These are phyloP conservation scores for Lunularia cruciata DNA, from an alignment of 225 moss, liverwort and hornwort species.

Conservation along the genomic window DNA sequence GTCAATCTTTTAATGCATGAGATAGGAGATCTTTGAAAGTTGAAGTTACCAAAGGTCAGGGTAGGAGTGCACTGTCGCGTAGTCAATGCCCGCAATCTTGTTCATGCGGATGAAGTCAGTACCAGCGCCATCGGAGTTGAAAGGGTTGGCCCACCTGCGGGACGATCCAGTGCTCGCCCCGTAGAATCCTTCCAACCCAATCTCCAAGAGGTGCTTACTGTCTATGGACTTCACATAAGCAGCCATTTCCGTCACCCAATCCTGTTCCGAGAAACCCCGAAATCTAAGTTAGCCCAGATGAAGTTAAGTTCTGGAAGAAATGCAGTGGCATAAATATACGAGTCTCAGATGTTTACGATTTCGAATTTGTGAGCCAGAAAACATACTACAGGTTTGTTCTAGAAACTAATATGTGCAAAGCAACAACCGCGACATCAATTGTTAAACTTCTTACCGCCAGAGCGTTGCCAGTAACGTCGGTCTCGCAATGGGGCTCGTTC, in stretches of 20 bases:
- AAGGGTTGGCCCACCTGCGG: slow-evolving; percentile 46
- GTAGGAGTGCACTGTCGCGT: slow-evolving; percentile 65
- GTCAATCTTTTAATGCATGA: too few species aligned
- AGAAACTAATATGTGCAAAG: background rate
- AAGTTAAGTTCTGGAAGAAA: too few species aligned
- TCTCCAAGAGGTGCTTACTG: slow-evolving; percentile 51
- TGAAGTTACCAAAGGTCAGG: slow-evolving; percentile 63
- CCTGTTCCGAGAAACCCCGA: slow-evolving; percentile 24
- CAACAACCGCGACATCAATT: background rate
- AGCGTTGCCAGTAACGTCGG: slow-evolving; percentile 47
- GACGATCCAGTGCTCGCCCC: slow-evolving; percentile 36
- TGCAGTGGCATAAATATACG: too few species aligned
- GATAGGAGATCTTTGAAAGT: too few species aligned
- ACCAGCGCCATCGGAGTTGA: slow-evolving; percentile 38
- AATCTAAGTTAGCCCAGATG: too few species aligned
- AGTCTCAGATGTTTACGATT: too few species aligned
- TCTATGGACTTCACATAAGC: slow-evolving; percentile 60
- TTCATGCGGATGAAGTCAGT: slow-evolving; percentile 53
- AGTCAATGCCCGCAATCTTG: slow-evolving; percentile 46
- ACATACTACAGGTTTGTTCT: background rate
- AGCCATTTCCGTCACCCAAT: slow-evolving; percentile 69
- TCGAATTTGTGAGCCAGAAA: too few species aligned
- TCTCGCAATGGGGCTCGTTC: slow-evolving; percentile 57
- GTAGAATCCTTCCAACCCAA: slow-evolving; percentile 71
- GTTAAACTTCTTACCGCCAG: slow-evolving; percentile 42